phyloP scores from a whole-genome alignment of 2,329 filamentous ascomycete species.

The Botrytis aclada region DNA sequence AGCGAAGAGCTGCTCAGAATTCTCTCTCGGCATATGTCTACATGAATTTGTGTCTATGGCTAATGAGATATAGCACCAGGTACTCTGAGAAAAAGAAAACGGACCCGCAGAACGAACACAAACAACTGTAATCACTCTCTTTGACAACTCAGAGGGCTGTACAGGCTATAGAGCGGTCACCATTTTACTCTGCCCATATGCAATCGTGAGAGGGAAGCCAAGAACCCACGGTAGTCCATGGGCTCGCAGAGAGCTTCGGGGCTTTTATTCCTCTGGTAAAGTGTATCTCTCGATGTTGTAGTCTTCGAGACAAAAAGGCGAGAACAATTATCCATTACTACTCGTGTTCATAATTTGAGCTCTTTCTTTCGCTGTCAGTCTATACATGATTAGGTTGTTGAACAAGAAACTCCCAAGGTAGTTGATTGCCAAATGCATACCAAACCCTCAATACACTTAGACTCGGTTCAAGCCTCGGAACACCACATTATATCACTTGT shows the following conservation, averaged over 20 bases:
- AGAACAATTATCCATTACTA: constrained; percentile 38
- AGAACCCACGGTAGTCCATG: neutral
- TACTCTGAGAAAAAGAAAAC: neutral
- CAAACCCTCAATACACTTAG: neutral
- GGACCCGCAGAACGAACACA: constrained; percentile 34
- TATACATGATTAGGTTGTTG: constrained; percentile 23
- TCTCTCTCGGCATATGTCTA: neutral
- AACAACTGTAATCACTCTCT: constrained; percentile 31
- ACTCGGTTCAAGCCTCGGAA: neutral
- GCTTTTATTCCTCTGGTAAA: neutral
- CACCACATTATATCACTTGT: neutral
- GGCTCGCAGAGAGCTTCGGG: neutral
- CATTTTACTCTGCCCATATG: constrained; percentile 40
- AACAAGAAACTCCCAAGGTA: constrained; percentile 26
- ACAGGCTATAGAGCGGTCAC: constrained; percentile 39
- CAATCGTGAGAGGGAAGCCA: constrained; percentile 21
- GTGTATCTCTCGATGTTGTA: constrained; percentile 7
- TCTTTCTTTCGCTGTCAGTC: constrained; percentile 11
- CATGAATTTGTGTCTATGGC: neutral
- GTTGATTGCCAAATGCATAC: constrained; percentile 24
- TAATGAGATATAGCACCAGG: neutral
- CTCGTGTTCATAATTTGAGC: constrained; percentile 24
- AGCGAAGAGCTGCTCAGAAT: neutral
- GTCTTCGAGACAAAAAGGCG: constrained; percentile 39
- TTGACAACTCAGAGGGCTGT: constrained; percentile 30